Conservation (phyloP, 2,329 filamentous ascomycete species). For the Colletotrichum sansevieriae region DNA sequence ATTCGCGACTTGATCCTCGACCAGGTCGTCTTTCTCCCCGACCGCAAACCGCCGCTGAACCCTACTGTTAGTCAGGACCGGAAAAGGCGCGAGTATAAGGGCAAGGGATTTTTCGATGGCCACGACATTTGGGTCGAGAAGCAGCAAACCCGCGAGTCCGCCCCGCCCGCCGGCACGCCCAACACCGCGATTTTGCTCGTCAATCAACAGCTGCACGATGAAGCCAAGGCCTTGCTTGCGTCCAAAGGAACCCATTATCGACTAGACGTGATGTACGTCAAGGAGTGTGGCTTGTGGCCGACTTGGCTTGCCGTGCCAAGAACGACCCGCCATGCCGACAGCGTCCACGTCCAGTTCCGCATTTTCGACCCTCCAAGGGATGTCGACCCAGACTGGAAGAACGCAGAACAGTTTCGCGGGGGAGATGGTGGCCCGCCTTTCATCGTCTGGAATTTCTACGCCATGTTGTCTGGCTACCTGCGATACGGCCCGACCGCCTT, state of each 20-base stretch:
- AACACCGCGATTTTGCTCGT: constrained; percentile 40
- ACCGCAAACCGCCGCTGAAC: constrained; percentile 29
- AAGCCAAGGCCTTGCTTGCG: constrained; percentile 38
- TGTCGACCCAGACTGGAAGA: constrained; percentile 41
- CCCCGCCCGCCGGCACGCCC: constrained; percentile 34
- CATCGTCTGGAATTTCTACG: constrained; percentile 43
- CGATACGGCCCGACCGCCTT: constrained; percentile 40
- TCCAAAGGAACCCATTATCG: constrained; percentile 34
- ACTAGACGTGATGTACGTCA: constrained; percentile 43
- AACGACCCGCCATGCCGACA: constrained; percentile 36
- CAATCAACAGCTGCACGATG: constrained; percentile 42
- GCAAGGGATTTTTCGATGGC: constrained; percentile 39
- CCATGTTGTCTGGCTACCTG: constrained; percentile 40
- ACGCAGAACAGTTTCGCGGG: constrained; percentile 40
- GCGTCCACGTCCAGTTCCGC: constrained; percentile 41
- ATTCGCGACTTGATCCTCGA: constrained; percentile 42
- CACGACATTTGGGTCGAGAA: constrained; percentile 42
- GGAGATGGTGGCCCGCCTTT: constrained; percentile 40
- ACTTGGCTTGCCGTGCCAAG: constrained; percentile 43
- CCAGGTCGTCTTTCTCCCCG: constrained; percentile 38
- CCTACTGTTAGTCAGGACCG: constrained; percentile 38
- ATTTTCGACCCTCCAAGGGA: constrained; percentile 41
- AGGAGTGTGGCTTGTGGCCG: constrained; percentile 43
- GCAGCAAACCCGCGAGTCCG: background rate
- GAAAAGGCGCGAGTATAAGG: constrained; percentile 41